phyloP scores from a whole-genome alignment of 495 filamentous ascomycete species.

The Daldinia grandis region DNA sequence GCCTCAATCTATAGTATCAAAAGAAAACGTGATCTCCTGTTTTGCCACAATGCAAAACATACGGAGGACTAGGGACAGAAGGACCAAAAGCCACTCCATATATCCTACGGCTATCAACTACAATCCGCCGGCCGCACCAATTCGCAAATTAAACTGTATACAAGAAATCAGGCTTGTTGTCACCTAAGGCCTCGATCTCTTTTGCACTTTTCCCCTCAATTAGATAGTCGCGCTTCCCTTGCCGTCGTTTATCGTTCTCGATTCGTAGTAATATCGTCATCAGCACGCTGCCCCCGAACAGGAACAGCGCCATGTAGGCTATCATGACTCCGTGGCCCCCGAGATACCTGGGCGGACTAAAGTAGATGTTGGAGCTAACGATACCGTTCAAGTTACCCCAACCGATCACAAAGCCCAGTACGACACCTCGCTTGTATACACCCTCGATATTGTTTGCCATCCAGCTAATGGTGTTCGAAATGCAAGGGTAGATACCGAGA shows the following conservation, averaged over 20 bases:
- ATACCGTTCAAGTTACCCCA: constrained; percentile 95
- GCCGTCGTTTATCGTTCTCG: constrained; percentile 68
- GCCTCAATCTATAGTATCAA: neutral
- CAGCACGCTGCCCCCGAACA: constrained; percentile 63
- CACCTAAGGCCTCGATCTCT: constrained; percentile 72
- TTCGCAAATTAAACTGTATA: constrained; percentile 69
- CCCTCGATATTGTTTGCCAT: constrained; percentile 89
- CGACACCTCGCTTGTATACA: constrained; percentile 89
- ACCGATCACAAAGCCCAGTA: constrained; percentile 85
- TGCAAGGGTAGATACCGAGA: constrained; percentile 89
- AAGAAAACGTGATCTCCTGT: neutral
- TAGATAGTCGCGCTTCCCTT: constrained; percentile 75
- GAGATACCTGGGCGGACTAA: constrained; percentile 53
- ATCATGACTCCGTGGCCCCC: constrained; percentile 59
- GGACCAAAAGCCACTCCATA: neutral
- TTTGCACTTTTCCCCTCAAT: constrained; percentile 65
- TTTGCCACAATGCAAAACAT: neutral
- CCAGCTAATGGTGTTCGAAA: constrained; percentile 94
- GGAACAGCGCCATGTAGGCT: constrained; percentile 58
- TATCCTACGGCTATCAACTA: neutral
- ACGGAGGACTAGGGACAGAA: neutral
- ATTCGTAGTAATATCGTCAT: constrained; percentile 70
- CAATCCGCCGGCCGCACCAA: neutral
- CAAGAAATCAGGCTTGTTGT: constrained; percentile 78
- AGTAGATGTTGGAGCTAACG: constrained; percentile 77